Base-by-base conservation (phyloP, 768 basidiomycete species). In the Russula brevipes region DNA sequence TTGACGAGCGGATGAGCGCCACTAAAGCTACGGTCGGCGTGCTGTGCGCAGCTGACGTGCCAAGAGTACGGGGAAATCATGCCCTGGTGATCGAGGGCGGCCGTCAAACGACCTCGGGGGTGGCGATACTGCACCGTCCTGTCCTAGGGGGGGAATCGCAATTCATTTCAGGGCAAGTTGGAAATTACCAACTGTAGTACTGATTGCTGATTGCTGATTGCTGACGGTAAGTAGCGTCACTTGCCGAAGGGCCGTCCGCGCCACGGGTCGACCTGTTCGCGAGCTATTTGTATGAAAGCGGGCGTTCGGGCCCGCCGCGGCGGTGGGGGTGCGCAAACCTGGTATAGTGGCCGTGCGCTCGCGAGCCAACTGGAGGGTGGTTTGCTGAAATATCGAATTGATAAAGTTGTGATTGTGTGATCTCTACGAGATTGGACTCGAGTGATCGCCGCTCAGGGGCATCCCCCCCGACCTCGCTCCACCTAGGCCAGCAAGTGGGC, bases 331-430 rank as follows among this genome's bases (percentile, higher is more conserved):
- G 30, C 57, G 30, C 30, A 42, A 33, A 33, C 39, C 6, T 16
- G 54, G 10, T 35, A 16, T 16, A 12, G 14, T 44, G 17, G 41
- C 24, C 41, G 8, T n/a, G 39, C 10, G 11, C 12, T 19, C 31
- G 30, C 35, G 57, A 30, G 57, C 57, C 49, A 59, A 39, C 10
- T 12, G 17, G 39, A 59, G 36, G 57, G 57, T 47, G 36, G 46
- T n/a, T 10, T 5, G 35, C 17, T 9, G 14, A 16, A 30, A 41
- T 41, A 57, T 31, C 53, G 39, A 17, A 16, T 39, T 44, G 56
- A 57, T 58, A 41, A 39, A 57, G 46, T 49, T 50, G 57, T 58
- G 57, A 49, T 50, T 49, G 57, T 51, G 39, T 51, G 39, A 42
- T 55, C 54, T 55, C 31, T 24, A 24, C 24, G 24, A 24, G 24